A percentile compares a stretch with the other conserved stretches of the same genome.
Evolutionary conservation across 768 basidiomycete genomes (phyloP).

Genomic region (Mycena galopus): DNA sequence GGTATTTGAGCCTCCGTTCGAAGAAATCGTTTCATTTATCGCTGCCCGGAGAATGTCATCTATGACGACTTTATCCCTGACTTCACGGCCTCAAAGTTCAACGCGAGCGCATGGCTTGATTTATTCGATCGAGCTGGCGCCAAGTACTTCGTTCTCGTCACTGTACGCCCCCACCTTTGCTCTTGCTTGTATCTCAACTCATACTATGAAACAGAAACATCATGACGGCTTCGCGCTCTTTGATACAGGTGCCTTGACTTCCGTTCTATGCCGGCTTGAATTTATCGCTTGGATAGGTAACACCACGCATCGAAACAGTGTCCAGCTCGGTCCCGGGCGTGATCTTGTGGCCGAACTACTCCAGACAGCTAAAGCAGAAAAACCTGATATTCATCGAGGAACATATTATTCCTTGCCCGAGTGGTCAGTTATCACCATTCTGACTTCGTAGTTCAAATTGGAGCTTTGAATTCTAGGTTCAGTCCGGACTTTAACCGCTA

Average conservation of each 20-base stretch:
- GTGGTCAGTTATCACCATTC: constrained; percentile 49
- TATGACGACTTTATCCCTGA: constrained; percentile 72
- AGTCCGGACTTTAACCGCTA: constrained; percentile 66
- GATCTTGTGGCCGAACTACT: constrained; percentile 67
- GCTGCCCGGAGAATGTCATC: constrained; percentile 52
- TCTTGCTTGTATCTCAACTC: background rate
- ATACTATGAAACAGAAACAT: constrained; percentile 62
- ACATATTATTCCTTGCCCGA: constrained; percentile 72
- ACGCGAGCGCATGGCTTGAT: constrained; percentile 67
- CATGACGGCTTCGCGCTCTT: constrained; percentile 73
- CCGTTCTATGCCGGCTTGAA: background rate
- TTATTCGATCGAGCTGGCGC: constrained; percentile 69
- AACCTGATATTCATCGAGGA: constrained; percentile 66
- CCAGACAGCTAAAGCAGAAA: constrained; percentile 61
- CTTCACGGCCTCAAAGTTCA: constrained; percentile 66
- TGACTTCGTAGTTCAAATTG: background rate
- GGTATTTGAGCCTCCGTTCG: constrained; percentile 28
- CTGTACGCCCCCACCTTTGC: constrained; percentile 46
- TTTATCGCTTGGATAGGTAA: constrained; percentile 41
- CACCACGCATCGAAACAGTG: constrained; percentile 64
- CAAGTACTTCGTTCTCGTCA: constrained; percentile 71
- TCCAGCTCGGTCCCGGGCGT: constrained; percentile 62
- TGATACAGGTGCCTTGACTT: constrained; percentile 51
- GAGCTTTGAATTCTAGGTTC: constrained; percentile 51
- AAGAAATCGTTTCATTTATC: background rate